Evolutionary conservation across 2,329 filamentous ascomycete species (phyloP).

Genomic region (Lecanoromycetidae sp.): DNA sequence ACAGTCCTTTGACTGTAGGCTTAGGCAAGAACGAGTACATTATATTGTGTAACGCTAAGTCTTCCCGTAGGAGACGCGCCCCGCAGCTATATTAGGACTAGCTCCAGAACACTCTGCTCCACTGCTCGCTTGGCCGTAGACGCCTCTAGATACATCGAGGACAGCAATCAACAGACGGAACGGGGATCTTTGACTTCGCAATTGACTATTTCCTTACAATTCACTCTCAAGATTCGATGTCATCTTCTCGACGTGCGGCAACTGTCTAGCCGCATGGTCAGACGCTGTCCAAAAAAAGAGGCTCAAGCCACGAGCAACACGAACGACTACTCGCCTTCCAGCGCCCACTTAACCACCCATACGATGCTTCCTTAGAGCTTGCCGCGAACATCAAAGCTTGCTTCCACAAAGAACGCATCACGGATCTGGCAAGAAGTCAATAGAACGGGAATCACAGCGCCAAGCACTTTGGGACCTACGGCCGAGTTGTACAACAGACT

Average conservation of each 20-base stretch:
- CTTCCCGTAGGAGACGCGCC: conserved; percentile 1
- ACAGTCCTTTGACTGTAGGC: too few relatives aligned
- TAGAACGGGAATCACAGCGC: too few relatives aligned
- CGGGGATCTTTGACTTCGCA: background rate
- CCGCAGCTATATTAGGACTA: conserved; percentile 2
- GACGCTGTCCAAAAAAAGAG: background rate
- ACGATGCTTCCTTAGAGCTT: background rate
- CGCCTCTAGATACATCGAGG: conserved; percentile 2
- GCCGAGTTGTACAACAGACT: too few relatives aligned
- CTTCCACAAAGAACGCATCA: too few relatives aligned
- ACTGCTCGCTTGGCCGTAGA: conserved; percentile 2
- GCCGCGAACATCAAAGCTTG: background rate
- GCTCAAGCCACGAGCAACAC: conserved; percentile 7
- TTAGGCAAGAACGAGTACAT: too few relatives aligned
- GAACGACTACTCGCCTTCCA: background rate
- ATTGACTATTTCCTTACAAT: background rate
- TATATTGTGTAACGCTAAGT: too few relatives aligned
- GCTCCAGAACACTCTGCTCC: conserved; percentile 5
- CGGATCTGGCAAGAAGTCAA: too few relatives aligned
- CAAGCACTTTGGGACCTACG: too few relatives aligned
- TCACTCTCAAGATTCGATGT: background rate
- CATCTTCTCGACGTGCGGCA: background rate
- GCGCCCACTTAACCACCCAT: background rate
- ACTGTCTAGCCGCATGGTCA: conserved; percentile 11
- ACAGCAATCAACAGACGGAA: background rate